Conservation (phyloP, 805 yeast genomes). For the Metschnikowia sp. region DNA sequence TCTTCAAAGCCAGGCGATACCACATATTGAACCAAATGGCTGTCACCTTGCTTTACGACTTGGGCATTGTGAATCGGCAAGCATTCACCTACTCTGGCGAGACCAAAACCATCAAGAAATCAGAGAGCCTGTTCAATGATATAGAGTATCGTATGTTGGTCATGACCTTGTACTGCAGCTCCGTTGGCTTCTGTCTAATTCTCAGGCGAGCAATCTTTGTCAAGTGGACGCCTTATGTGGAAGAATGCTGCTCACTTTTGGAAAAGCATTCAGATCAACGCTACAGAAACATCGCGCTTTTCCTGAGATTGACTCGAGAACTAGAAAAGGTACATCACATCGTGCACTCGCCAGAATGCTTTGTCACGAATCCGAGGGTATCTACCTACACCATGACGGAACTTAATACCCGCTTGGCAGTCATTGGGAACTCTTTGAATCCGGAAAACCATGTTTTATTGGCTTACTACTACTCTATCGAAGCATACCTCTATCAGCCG, state of each 20-base stretch:
- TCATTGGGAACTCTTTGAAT: constrained; percentile 37
- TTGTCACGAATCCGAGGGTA: constrained; percentile 21
- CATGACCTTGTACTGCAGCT: constrained; percentile 55
- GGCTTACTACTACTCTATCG: constrained; percentile 58
- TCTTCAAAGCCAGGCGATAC: constrained; percentile 74
- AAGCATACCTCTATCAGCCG: constrained; percentile 66
- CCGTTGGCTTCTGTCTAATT: constrained; percentile 63
- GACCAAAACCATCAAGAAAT: constrained; percentile 7
- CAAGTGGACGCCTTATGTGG: constrained; percentile 63
- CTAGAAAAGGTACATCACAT: constrained; percentile 59
- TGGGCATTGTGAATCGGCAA: constrained; percentile 64
- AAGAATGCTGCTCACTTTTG: constrained; percentile 54
- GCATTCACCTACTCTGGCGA: constrained; percentile 17
- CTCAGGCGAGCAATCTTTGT: constrained; percentile 60
- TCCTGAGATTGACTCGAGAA: constrained; percentile 56
- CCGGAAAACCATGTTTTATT: constrained; percentile 38
- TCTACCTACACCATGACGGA: constrained; percentile 44
- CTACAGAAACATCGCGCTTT: constrained; percentile 47
- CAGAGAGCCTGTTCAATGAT: constrained; percentile 20
- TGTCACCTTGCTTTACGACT: constrained; percentile 66
- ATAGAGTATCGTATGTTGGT: constrained; percentile 51
- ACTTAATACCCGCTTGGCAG: constrained; percentile 46
- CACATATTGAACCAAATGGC: constrained; percentile 67
- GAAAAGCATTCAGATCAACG: constrained; percentile 32
- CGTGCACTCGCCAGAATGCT: constrained; percentile 38